Conservation (phyloP, 148 eudicot species). For the Silene latifolia region DNA sequence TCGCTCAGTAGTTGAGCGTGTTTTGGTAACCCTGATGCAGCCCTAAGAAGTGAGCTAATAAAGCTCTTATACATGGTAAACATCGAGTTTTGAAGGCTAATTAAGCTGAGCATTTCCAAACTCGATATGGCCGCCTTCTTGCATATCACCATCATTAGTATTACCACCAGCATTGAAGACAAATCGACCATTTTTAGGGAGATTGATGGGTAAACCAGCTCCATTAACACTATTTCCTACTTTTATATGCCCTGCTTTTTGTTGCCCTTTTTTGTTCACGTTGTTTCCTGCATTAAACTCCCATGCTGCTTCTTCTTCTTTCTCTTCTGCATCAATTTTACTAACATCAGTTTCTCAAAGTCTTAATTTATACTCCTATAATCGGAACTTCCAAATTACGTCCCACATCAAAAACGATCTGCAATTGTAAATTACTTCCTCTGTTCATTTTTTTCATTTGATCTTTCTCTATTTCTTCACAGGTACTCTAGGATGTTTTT, state of each 20-base stretch:
- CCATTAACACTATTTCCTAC: slow-evolving; percentile 1
- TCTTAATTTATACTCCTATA: no score
- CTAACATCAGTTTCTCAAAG: neutral
- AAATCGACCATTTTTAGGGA: slow-evolving; percentile 12
- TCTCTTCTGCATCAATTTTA: neutral
- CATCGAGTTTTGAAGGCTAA: neutral
- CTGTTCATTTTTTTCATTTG: no score
- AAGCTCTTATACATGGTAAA: no score
- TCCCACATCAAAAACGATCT: no score
- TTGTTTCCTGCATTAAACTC: slow-evolving; percentile 21
- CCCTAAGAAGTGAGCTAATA: no score
- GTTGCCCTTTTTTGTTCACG: slow-evolving; percentile 14
- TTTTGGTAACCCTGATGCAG: no score
- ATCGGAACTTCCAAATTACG: no score
- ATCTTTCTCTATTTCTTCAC: no score
- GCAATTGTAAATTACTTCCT: no score
- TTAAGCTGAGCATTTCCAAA: slow-evolving; percentile 7
- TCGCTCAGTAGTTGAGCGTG: no score
- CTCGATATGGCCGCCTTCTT: slow-evolving; percentile 16
- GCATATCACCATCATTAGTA: slow-evolving; percentile 14
- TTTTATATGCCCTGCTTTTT: slow-evolving; percentile 20
- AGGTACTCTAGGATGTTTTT: no score
- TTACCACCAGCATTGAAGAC: slow-evolving; percentile 20
- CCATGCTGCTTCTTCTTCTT: slow-evolving; percentile 15
- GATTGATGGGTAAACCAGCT: neutral